Conservation (phyloP, 1,284 basidiomycete genomes). For the Trametes pubescens region DNA sequence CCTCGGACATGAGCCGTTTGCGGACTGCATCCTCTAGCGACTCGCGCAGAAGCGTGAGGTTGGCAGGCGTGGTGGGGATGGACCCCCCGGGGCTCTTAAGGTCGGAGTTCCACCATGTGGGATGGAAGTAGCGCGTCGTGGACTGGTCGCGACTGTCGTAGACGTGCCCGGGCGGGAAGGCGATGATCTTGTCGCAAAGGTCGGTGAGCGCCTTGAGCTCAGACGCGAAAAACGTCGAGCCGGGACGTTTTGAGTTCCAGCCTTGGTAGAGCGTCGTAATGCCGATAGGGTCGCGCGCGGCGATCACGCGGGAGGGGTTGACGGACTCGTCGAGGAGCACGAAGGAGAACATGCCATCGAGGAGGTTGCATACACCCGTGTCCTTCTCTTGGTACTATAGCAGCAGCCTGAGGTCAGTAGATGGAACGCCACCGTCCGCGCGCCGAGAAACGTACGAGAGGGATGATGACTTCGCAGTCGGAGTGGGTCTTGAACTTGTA, state of each 20-base stretch:
- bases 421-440: not conserved
- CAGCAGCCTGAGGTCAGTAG: slow-evolving; percentile 2
- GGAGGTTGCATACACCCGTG: slow-evolving; percentile 77
- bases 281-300: slow-evolving; percentile 97
- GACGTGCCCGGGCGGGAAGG: slow-evolving; percentile 98
- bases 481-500: slow-evolving; percentile 97
- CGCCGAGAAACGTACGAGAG: slow-evolving; percentile 66
- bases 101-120: slow-evolving; percentile 88
- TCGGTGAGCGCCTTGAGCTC: slow-evolving; percentile 95
- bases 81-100: slow-evolving; percentile 59
- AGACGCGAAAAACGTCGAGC: slow-evolving; percentile 91
- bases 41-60: slow-evolving; percentile 81
- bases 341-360: slow-evolving; percentile 99
- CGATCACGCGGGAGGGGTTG: slow-evolving; percentile 89
- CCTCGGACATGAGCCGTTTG: slow-evolving; percentile 98
- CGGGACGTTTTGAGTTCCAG: slow-evolving; percentile 86
- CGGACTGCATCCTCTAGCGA: slow-evolving; percentile 92
- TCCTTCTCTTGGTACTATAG: slow-evolving; percentile 85
- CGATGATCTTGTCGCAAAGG: slow-evolving; percentile 94
- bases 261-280: slow-evolving; percentile 99
- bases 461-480: slow-evolving; percentile 98
- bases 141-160: slow-evolving; percentile 86
- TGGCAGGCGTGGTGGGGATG: slow-evolving; percentile 71
- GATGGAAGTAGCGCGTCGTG: slow-evolving; percentile 85
- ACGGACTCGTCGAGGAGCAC: slow-evolving; percentile 94